Base-by-base conservation (phyloP, 306 rosid genomes). In the Trifolium repens region DNA sequence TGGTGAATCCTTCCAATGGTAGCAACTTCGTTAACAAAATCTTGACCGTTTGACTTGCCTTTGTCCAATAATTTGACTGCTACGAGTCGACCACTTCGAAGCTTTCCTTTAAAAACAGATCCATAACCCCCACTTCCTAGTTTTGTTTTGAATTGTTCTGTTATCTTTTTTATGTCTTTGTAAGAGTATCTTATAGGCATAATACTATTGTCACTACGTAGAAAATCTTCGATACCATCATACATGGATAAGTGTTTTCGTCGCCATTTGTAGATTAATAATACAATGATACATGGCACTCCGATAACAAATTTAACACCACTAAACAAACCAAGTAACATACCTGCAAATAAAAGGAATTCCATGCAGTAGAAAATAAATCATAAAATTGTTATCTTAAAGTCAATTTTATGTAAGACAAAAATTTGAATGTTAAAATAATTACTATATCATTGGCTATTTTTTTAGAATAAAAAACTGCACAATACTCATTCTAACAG, bases 181-280 rank as follows among this genome's bases (percentile, higher is more conserved):
- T 65, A 65, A 19, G 71, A 65, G 71, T 65, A 65, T 7, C 71
- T 40, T 10, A 40, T 4, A 2, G 71, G 71, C 16, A 65, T 65
- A 11, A 40, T 65, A 3, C 1, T 65, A 19, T 65, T 65, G 53
- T 40, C 34, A 40, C 53, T 10, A 1, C 52, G 4, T 5, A 82
- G 59, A 72, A 71, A 82, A 49, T 47, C 54, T 72, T 82, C 82
- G 4, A 82, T 71, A 59, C 1, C 3, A 0, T 72, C 66, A 9
- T 71, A 82, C 50, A 55, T 16, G 0, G 85, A 82, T 30, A 77
- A 47, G 72, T 82, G 82, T n/a, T 39, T 77, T 0, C 53, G 44
- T 47, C 79, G 59, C 65, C 85, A 72, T 49, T 66, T 82, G 39
- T 15, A 66, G 8, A 77, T 27, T 8, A 55, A 17, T 7, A 77